A percentile compares a stretch with the other conserved stretches of the same genome.
Evolutionary conservation across 768 basidiomycete genomes (phyloP).

Genomic region (Obba rivulosa): DNA sequence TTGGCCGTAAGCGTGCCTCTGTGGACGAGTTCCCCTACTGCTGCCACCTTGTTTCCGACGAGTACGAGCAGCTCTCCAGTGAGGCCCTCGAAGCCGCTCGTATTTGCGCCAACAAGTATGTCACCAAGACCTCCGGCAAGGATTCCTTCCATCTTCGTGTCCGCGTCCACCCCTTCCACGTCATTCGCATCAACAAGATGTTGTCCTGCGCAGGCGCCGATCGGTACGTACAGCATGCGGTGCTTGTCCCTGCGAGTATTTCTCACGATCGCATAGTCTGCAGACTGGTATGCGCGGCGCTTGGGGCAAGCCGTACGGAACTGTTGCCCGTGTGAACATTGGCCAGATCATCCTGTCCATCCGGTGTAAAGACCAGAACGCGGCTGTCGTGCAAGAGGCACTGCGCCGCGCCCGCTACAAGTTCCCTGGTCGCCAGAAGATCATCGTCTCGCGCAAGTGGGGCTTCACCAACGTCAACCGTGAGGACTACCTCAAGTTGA

Average conservation of each 20-base stretch:
- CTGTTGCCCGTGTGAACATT: constrained; percentile 93
- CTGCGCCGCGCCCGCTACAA: constrained; percentile 98
- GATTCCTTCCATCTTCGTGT: constrained; percentile 98
- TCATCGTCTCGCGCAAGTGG: constrained; percentile 97
- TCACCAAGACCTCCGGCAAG: constrained; percentile 96
- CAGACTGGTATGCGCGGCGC: constrained; percentile 99
- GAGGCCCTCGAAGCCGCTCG: constrained; percentile 98
- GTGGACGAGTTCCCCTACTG: constrained; percentile 99
- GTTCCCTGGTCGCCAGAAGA: constrained; percentile 98
- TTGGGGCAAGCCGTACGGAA: constrained; percentile 98
- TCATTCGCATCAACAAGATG: constrained; percentile 99
- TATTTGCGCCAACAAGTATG: constrained; percentile 99
- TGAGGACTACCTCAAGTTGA: constrained; percentile 82
- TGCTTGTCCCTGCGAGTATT: background rate
- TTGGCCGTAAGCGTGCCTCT: constrained; percentile 91
- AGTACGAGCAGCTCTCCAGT: constrained; percentile 93
- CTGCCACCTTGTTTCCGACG: constrained; percentile 93
- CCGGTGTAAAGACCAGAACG: constrained; percentile 86
- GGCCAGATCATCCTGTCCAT: constrained; percentile 92
- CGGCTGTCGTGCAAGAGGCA: constrained; percentile 89
- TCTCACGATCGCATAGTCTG: constrained; percentile 43
- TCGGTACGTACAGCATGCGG: constrained; percentile 46
- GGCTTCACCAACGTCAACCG: constrained; percentile 95
- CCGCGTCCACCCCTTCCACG: constrained; percentile 97
- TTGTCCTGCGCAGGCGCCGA: constrained; percentile 98